These are phyloP conservation scores for Parasitella parasitica DNA, from an alignment of 371 early-diverging fungal genomes.

Conservation along the genomic window DNA sequence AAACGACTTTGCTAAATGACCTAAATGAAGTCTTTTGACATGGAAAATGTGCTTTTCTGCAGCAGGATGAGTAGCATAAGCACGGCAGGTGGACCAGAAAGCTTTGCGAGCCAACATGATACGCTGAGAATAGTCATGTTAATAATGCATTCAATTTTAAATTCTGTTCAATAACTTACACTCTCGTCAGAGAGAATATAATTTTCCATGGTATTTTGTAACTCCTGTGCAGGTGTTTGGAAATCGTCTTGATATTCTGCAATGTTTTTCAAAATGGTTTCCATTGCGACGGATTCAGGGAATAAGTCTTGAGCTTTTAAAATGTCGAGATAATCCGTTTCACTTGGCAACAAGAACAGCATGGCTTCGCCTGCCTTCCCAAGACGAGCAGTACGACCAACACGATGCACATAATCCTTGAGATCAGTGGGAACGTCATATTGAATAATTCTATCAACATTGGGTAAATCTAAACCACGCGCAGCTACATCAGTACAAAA, in stretches of 20 bases:
- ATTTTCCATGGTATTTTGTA: slow-evolving; percentile 68
- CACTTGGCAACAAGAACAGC: slow-evolving; percentile 86
- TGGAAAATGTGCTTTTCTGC: slow-evolving; percentile 89
- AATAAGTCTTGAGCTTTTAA: slow-evolving; percentile 69
- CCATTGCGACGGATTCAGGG: slow-evolving; percentile 52
- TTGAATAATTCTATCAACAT: slow-evolving; percentile 92
- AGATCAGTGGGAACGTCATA: slow-evolving; percentile 96
- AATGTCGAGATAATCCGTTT: slow-evolving; percentile 79
- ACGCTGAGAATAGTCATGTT: slow-evolving; percentile 41
- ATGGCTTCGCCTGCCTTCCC: slow-evolving; percentile 84
- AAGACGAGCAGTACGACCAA: slow-evolving; percentile 98
- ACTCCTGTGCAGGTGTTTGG: slow-evolving; percentile 59
- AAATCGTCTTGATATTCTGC: slow-evolving; percentile 44
- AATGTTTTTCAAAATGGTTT: slow-evolving; percentile 48
- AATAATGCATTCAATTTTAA: background rate
- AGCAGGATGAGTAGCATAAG: slow-evolving; percentile 90
- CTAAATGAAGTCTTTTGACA: slow-evolving; percentile 89
- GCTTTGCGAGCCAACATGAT: slow-evolving; percentile 72
- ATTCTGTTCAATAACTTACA: slow-evolving; percentile 46
- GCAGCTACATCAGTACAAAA: slow-evolving; percentile 98
- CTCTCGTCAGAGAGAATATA: slow-evolving; percentile 52
- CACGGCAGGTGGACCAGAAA: slow-evolving; percentile 85
- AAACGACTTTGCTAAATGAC: slow-evolving; percentile 96
- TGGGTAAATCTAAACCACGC: slow-evolving; percentile 96
- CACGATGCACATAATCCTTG: slow-evolving; percentile 95